phyloP scores from a whole-genome alignment of 345 rosid genomes.

The Citropsis articulata region DNA sequence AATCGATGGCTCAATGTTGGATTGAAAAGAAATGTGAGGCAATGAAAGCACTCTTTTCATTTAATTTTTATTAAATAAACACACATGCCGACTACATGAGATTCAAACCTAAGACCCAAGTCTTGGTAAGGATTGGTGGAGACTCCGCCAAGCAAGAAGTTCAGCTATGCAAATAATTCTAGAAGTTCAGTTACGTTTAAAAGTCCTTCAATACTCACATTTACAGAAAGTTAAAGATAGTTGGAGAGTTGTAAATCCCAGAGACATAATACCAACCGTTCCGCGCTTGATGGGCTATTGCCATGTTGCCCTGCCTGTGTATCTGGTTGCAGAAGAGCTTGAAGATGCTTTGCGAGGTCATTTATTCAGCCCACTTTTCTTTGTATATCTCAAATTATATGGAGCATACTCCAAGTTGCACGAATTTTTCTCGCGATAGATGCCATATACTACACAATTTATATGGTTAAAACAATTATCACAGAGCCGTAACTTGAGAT shows the following conservation, averaged over 20 bases:
- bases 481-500: no score
- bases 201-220: conserved; percentile 5
- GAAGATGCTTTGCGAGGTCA: conserved; percentile 57
- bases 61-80: no score
- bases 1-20: conserved; percentile 32
- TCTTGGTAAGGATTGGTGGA: conserved; percentile 56
- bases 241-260: conserved; percentile 93
- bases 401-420: background rate
- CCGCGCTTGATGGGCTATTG: conserved; percentile 96
- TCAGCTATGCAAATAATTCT: conserved; percentile 45
- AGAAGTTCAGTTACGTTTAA: background rate
- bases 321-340: conserved; percentile 67
- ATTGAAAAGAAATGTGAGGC: conserved; percentile 74
- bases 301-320: conserved; percentile 91
- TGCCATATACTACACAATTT: no score
- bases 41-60: conserved; percentile 80
- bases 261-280: conserved; percentile 94
- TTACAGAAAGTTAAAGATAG: conserved; percentile 86
- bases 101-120: background rate
- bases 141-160: conserved; percentile 93
- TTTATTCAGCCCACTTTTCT: background rate
- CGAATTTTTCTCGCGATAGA: background rate
- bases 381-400: background rate
- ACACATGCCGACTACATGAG: no score
- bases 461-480: background rate